Evolutionary conservation across 352 stramenopile genomes (phyloP), one percentile per base, ranked within the genome.

Genomic region (Albugo candida): DNA sequence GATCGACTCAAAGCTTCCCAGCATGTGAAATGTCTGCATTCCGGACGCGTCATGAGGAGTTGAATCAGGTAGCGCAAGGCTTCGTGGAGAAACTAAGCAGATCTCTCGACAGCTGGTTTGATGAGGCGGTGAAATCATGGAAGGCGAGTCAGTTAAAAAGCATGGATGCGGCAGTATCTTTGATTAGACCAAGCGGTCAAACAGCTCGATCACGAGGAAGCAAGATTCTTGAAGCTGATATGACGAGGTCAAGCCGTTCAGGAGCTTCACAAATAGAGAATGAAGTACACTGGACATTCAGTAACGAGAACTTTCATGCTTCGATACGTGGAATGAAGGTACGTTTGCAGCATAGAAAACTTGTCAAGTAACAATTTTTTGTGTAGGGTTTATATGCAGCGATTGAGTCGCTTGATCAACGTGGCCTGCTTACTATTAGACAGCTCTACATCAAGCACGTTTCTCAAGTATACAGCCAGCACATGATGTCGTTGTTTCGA

Each of bases 251-350:
- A 43, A 59, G 60, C 20, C 61, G 63, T 36, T 52, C 61, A 5
- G 54, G 64, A 41, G 64, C 60, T 19, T 69, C 65, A 13, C 68
- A 70, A 45, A 43, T 44, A 14, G 59, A 59, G 12, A 60, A 45
- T 31, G 54, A 84, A 13, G 70, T 81, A 58, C 68, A 85, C 45
- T 85, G 70, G 70, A 55, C 48, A 5, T 78, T 85, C 53, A 64
- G 58, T 6, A 81, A 72, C 39, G 66, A 81, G n/a, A 52, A 41
- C 14, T 67, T 83, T 17, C 73, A 85, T 44, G 55, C 40, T 0
- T 42, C 61, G 0, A 41, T 31, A 81, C 14, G 41, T 59, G 0
- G 57, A 70, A 36, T 83, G 78, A 47, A 56, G 75, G 56, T 49
- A 53, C 13, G 48, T 81, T 4, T 56, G 78, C 14, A n/a, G n/a